phyloP scores from a whole-genome alignment of 1,284 basidiomycete genomes.

The Coriolopsis trogii region DNA sequence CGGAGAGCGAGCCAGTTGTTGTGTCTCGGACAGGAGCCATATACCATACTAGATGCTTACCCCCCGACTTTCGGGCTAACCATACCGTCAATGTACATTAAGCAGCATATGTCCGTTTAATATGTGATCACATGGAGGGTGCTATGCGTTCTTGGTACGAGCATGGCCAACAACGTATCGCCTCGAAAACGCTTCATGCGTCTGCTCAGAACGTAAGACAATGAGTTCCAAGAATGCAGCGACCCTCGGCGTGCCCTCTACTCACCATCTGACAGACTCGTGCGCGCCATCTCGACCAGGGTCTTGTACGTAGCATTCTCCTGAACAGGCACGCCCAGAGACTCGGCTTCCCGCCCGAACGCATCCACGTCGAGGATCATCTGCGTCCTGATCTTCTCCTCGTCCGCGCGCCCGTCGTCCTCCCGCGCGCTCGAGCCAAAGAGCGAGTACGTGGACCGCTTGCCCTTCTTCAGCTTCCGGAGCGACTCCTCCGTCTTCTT shows the following conservation, averaged over 20 bases:
- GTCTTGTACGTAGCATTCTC: slow-evolving; percentile 55
- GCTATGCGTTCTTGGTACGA: not conserved
- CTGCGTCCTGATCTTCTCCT: slow-evolving; percentile 81
- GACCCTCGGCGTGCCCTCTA: not conserved
- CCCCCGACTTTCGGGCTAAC: slow-evolving; percentile 30
- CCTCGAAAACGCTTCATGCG: no score
- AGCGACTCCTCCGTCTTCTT: slow-evolving; percentile 91
- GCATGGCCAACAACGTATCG: not conserved
- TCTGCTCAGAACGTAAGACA: no score
- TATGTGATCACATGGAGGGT: slow-evolving; percentile 13
- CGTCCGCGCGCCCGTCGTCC: slow-evolving; percentile 71
- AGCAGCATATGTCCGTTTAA: slow-evolving; percentile 18
- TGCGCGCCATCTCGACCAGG: slow-evolving; percentile 64
- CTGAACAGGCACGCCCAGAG: slow-evolving; percentile 68
- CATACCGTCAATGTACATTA: slow-evolving; percentile 36
- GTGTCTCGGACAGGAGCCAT: slow-evolving; percentile 63
- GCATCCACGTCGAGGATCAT: slow-evolving; percentile 87
- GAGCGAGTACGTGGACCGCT: slow-evolving; percentile 78
- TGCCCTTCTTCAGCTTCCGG: slow-evolving; percentile 82
- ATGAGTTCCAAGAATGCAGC: not conserved
- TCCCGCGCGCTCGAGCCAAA: slow-evolving; percentile 55
- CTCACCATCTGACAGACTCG: slow-evolving; percentile 34
- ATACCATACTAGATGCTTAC: slow-evolving; percentile 58
- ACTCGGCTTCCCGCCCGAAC: slow-evolving; percentile 75
- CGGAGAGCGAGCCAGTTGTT: slow-evolving; percentile 41